Evolutionary conservation across 345 rosid species (phyloP).

Genomic region (Gossypium thurberi): DNA sequence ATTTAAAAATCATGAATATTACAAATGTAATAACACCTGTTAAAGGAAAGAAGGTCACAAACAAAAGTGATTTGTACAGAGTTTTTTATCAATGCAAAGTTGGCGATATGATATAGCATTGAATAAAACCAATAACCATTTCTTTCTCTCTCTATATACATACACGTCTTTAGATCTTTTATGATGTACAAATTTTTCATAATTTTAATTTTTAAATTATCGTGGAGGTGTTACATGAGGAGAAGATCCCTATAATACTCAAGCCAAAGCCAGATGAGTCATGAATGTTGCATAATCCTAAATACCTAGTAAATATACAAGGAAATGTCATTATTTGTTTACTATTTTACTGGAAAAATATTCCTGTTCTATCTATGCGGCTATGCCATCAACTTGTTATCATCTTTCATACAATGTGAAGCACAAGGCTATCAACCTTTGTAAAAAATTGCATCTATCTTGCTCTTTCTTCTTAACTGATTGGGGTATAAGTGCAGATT

Average conservation of each 20-base stretch:
- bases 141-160: neutral
- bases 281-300: conserved; percentile 24
- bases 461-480: too few species aligned
- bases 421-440: neutral
- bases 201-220: conserved; percentile 40
- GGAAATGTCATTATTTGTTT: conserved; percentile 19
- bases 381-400: conserved; percentile 17
- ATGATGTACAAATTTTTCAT: neutral
- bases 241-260: conserved; percentile 73
- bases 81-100: conserved; percentile 90
- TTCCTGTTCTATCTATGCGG: conserved; percentile 32
- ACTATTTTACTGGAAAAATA: conserved; percentile 9
- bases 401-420: neutral
- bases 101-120: conserved; percentile 58
- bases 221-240: conserved; percentile 88
- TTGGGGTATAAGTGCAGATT: too few species aligned
- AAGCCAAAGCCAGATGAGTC: conserved; percentile 86
- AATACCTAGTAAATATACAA: conserved; percentile 7
- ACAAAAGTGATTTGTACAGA: conserved; percentile 87
- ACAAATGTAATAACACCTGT: conserved; percentile 71
- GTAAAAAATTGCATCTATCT: neutral
- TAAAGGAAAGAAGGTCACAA: conserved; percentile 64
- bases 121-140: neutral
- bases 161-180: neutral
- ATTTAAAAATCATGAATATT: too few species aligned